Evolutionary conservation across 2,329 filamentous ascomycete species (phyloP), one percentile per base, ranked within the genome.

Genomic region (Ceratocystis huliohia): DNA sequence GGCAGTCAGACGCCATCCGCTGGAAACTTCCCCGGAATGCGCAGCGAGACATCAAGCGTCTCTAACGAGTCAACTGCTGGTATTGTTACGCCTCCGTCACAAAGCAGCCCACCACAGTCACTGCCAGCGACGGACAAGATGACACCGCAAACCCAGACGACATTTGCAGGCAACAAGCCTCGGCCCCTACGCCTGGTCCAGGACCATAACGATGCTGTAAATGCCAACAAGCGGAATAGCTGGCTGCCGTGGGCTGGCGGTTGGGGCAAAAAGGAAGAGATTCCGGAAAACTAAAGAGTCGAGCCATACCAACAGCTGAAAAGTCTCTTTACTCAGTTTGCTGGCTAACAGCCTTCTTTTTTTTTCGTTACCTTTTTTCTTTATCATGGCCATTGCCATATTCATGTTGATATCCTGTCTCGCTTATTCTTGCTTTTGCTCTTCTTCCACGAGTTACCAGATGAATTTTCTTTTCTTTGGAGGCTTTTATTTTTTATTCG

Each of bases 101-200:
- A 85, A 76, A 83, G 83, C 33, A 68, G 66, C 63, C 84, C 84
- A 17, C 79, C 84, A 10, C 74, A 74, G 61, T 48, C 53, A 15
- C 50, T 65, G 37, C 33, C 61, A 41, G 37, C 37, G 6, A 5
- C 10, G 25, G 75, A 76, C 33, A 77, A 80, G 68, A 75, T 75
- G 68, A 81, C 85, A 71, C 83, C 85, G 72, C 83, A 84, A 74
- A 81, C 85, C 72, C 83, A 84, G 74, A 83, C 80, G 46, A 84
- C 81, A 1, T 84, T 83, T 69, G 77, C 83, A 66, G 83, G 82
- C 3, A 84, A 84, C 57, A 94, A 94, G 76, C 86, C 95, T 67
- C 83, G 92, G 45, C 93, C 93, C 5, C 78, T 99, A 70, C 83
- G 93, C 17, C 81, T 99, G 37, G 91, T 97, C 61, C 89, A 94